Evolutionary conservation across 768 basidiomycete genomes (phyloP).

Genomic region (Basidioascus undulatus): DNA sequence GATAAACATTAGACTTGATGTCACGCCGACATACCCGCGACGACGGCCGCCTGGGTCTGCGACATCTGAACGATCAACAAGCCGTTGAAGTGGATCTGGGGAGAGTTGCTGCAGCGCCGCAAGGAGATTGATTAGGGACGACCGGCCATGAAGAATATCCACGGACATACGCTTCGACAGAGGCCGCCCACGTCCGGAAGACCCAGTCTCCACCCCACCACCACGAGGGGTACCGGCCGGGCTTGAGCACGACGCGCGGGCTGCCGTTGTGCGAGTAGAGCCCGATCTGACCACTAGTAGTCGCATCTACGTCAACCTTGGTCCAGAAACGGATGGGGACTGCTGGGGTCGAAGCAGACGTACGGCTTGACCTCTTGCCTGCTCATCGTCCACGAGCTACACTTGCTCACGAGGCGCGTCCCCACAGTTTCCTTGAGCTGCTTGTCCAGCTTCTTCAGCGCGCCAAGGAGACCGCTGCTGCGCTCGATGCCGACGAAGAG

Average conservation of each 20-base stretch:
- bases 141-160: too few species aligned
- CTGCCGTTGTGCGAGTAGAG: conserved; percentile 60
- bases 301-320: too few species aligned
- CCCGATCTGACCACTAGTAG: conserved; percentile 42
- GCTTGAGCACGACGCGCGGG: conserved; percentile 46
- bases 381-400: conserved; percentile 38
- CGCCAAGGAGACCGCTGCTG: conserved; percentile 39
- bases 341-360: too few species aligned
- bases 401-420: conserved; percentile 1
- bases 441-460: conserved; percentile 41
- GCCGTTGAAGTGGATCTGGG: conserved; percentile 41
- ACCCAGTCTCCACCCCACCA: not conserved
- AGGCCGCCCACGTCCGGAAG: not conserved
- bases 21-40: conserved; percentile 8
- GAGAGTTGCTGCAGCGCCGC: conserved; percentile 1
- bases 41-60: conserved; percentile 37
- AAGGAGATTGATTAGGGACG: not conserved
- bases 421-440: conserved; percentile 22
- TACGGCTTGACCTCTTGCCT: conserved; percentile 48
- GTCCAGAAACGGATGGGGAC: too few species aligned
- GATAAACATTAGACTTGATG: conserved; percentile 38
- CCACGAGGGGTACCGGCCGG: conserved; percentile 42
- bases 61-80: conserved; percentile 67
- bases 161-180: too few species aligned
- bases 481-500: conserved; percentile 42